Evolutionary conservation across 257 asterid genomes (phyloP), one percentile per base, ranked within the genome.

Genomic region (Schizonepeta tenuifolia): DNA sequence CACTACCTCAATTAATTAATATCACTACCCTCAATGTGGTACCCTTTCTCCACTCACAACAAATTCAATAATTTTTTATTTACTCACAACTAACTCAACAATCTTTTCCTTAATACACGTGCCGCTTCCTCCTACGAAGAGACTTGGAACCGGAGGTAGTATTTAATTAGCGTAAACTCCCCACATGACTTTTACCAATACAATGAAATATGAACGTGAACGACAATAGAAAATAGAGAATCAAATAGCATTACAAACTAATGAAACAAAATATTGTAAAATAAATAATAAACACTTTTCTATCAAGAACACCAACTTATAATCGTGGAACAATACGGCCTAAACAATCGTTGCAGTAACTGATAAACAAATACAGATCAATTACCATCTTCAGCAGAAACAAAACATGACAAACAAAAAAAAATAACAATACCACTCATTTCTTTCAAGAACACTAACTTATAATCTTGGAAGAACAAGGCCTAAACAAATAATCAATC

Each of bases 381-480:
- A 24, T 24, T 4, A 22, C 38, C 18, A 24, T 49, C 55, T 49
- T 46, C 55, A n/a, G 9, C 21, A 5, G 3, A 49, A 15, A 7
- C 18, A 8, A 20, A 6, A 46, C 53, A 46, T n/a, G n/a, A n/a
- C n/a, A n/a, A n/a, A n/a, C n/a, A 9, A 6, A 9, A 49, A n/a
- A 8, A 53, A 9, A 20, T 1, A 47, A 21, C 15, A 24, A 24
- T 2, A 24, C 10, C 1, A n/a, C n/a, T 53, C 26, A 60, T n/a
- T n/a, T 7, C 7, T 10, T 9, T 9, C 17, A 9, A 18, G 7
- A 10, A 65, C 14, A 6, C 11, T 59, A 68, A 77, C 63, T 69
- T 41, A 87, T 89, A 47, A 36, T n/a, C 54, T 47, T 15, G 54
- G 22, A n/a, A 47, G 53, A 47, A 14, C 15, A 46, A 11, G 53